A percentile compares a stretch with the other conserved stretches of the same genome.
These are phyloP conservation scores for Capsicum chinense DNA, from an alignment of 257 asterid species.

Conservation along the genomic window DNA sequence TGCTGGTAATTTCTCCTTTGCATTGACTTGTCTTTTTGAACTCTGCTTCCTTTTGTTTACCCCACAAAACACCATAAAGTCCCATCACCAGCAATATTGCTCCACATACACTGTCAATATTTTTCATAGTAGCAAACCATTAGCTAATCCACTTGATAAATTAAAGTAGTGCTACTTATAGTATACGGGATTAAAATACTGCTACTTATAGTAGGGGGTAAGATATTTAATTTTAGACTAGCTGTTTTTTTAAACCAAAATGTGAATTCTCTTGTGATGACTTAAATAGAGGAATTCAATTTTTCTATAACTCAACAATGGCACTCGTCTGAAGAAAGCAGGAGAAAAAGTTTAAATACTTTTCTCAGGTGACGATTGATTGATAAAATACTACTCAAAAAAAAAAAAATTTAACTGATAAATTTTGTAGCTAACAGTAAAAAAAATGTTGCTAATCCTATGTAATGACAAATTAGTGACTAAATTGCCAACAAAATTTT, in stretches of 20 bases:
- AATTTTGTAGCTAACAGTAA: background rate
- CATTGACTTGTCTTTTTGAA: background rate
- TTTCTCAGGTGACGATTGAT: background rate
- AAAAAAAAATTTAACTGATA: no score
- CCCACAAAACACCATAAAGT: conserved; percentile 52
- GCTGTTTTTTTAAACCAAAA: background rate
- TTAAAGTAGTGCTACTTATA: conserved; percentile 3
- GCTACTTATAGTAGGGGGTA: background rate
- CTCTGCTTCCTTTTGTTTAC: conserved; percentile 40
- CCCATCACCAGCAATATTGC: conserved; percentile 45
- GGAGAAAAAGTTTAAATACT: background rate
- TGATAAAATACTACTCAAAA: background rate
- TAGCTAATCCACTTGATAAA: background rate
- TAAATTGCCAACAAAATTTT: no score
- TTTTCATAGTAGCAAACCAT: background rate
- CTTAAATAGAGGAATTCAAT: background rate
- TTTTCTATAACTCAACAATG: background rate
- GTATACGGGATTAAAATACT: background rate
- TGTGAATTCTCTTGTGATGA: background rate
- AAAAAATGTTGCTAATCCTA: no score
- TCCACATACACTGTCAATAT: conserved; percentile 42
- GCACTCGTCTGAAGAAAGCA: background rate
- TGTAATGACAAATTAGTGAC: no score
- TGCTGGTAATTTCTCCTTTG: conserved; percentile 9
- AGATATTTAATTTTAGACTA: background rate